phyloP scores from a whole-genome alignment of 2,329 filamentous ascomycete genomes.

The Fusarium coicis region DNA sequence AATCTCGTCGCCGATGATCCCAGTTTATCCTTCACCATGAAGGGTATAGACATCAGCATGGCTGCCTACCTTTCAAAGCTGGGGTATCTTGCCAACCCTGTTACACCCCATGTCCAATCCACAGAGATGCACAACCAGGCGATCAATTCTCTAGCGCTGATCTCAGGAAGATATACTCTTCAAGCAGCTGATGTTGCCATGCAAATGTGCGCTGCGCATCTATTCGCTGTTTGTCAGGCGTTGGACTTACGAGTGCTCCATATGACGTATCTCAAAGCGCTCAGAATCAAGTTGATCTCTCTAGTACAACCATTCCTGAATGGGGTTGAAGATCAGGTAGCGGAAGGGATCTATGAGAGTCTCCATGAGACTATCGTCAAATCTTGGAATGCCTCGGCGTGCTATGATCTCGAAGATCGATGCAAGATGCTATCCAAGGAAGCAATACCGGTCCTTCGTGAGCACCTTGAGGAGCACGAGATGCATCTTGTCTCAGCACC shows the following conservation, averaged over 20 bases:
- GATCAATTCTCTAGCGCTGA: background rate
- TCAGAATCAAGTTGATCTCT: background rate
- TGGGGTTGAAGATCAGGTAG: accelerated
- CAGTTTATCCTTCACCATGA: background rate
- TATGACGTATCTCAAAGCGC: background rate
- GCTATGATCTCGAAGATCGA: background rate
- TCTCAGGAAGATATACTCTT: background rate
- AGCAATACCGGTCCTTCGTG: accelerated
- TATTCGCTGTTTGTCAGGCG: background rate
- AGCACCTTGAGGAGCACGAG: accelerated
- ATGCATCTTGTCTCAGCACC: accelerated
- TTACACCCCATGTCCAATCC: background rate
- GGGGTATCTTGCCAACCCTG: background rate
- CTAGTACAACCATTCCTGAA: accelerated
- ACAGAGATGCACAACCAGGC: background rate
- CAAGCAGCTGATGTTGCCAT: background rate
- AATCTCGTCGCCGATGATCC: background rate
- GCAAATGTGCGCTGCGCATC: background rate
- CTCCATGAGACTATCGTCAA: too few relatives aligned
- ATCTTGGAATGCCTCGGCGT: background rate
- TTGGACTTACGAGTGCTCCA: background rate
- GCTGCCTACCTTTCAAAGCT: background rate
- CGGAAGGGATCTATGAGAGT: background rate
- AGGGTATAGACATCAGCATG: background rate
- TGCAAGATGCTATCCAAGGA: background rate